A percentile compares a stretch with the other conserved stretches of the same genome.
phyloP scores from a whole-genome alignment of 2,329 filamentous ascomycete species.

The Hyphodiscus sp. region DNA sequence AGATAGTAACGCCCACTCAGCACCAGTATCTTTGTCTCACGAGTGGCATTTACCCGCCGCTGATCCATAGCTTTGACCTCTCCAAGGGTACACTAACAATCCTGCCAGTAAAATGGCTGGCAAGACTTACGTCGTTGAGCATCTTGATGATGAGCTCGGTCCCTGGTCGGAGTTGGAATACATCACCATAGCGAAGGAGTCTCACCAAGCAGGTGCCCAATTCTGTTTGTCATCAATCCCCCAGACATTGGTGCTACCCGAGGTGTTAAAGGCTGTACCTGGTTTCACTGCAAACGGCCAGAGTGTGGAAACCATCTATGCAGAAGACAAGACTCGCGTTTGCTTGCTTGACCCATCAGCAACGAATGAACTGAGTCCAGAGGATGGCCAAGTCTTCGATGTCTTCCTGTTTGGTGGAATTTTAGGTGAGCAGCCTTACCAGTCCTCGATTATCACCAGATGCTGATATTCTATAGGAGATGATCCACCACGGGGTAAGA shows the following conservation, averaged over 20 bases:
- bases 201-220: constrained; percentile 53
- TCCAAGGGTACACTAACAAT: background rate
- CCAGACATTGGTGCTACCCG: constrained; percentile 57
- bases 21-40: background rate
- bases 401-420: constrained; percentile 96
- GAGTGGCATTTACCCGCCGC: background rate
- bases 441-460: background rate
- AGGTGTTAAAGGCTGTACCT: constrained; percentile 45
- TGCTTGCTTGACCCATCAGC: constrained; percentile 88
- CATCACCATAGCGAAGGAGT: constrained; percentile 77
- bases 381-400: constrained; percentile 77
- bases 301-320: constrained; percentile 78
- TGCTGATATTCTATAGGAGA: constrained; percentile 55
- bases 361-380: constrained; percentile 70
- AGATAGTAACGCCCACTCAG: background rate
- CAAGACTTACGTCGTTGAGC: constrained; percentile 90
- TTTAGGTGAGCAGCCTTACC: constrained; percentile 53
- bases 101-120: constrained; percentile 33
- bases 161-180: constrained; percentile 95
- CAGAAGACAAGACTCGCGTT: constrained; percentile 63
- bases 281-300: constrained; percentile 66
- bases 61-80: background rate
- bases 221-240: constrained; percentile 84
- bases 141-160: constrained; percentile 90
- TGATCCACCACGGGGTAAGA: constrained; percentile 79